Evolutionary conservation across 108 stramenopile genomes (phyloP), one percentile per base, ranked within the genome.

Genomic region (Nitzschia putrida): DNA sequence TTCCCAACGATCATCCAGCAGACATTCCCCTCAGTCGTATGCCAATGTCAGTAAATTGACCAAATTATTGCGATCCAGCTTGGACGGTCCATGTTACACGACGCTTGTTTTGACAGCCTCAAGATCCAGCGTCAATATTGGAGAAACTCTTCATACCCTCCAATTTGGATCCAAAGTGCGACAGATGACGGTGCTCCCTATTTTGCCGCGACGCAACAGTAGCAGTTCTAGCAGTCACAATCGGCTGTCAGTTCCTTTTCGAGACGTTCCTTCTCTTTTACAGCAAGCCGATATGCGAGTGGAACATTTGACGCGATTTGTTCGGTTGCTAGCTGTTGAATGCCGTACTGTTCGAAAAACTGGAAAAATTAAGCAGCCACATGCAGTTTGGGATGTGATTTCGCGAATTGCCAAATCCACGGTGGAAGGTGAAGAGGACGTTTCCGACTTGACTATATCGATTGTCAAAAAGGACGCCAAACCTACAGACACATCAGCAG

Each of bases 71-170:
- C 76, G 75, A 64, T 83, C 93, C 41, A 74, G 83, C n/a, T 78
- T 97, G 68, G 96, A 94, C 11, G 97, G 95, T 6, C 95, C 92
- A 67, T 87, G 80, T 61, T 64, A 77, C 23, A 95, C 92, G 8
- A 79, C 83, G 0, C 47, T 95, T 22, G 83, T 97, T 49, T 77
- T 92, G 21, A 91, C 92, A 8, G 85, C 80, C 26, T 91, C 90
- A n/a, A 90, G 91, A 16, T 83, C 87, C 18, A 80, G 79, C 10
- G 87, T 87, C 68, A 93, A 84, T 72, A 89, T 91, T 58, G 66
- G 73, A 8, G 93, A 95, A 77, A 89, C 91, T 7, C 78, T 95
- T 25, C 67, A 85, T 14, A 90, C 96, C 29, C 74, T 93, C 43
- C 72, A 80, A 44, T 97, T 95, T 77, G 96, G 85, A 23, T 73